phyloP scores from a whole-genome alignment of 352 stramenopile genomes.

The Phytophthora fragariae region DNA sequence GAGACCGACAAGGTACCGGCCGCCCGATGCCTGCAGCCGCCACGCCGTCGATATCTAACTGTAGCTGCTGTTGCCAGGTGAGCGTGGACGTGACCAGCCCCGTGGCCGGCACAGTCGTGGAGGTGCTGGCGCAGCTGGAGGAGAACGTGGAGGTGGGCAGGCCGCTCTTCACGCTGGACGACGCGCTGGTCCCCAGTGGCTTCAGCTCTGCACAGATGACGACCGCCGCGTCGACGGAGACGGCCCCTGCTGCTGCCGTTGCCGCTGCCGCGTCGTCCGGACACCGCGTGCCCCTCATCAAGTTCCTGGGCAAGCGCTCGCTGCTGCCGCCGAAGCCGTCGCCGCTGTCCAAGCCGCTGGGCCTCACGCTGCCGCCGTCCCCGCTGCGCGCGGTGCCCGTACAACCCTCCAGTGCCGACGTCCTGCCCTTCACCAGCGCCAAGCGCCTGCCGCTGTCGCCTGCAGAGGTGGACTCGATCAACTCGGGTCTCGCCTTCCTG shows the following conservation, averaged over 20 bases:
- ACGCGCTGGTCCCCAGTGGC: slow-evolving; percentile 49
- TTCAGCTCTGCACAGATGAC: slow-evolving; percentile 29
- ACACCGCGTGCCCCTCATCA: slow-evolving; percentile 68
- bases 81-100: slow-evolving; percentile 92
- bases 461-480: slow-evolving; percentile 81
- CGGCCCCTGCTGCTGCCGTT: slow-evolving; percentile 39
- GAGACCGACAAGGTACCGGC: slow-evolving; percentile 98
- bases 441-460: slow-evolving; percentile 76
- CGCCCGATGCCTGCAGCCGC: too few species aligned
- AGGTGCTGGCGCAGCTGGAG: slow-evolving; percentile 95
- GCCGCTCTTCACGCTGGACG: slow-evolving; percentile 95
- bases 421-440: slow-evolving; percentile 68
- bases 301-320: slow-evolving; percentile 78
- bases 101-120: slow-evolving; percentile 91
- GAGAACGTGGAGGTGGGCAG: slow-evolving; percentile 97
- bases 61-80: slow-evolving; percentile 44
- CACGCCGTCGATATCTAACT: not conserved
- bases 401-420: slow-evolving; percentile 63
- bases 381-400: slow-evolving; percentile 40
- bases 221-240: slow-evolving; percentile 38
- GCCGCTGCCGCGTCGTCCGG: slow-evolving; percentile 29
- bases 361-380: slow-evolving; percentile 23
- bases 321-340: slow-evolving; percentile 57
- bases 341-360: slow-evolving; percentile 31
- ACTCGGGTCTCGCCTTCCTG: slow-evolving; percentile 80